phyloP scores from a whole-genome alignment of 1,284 basidiomycete genomes.

The Ganoderma sinense region DNA sequence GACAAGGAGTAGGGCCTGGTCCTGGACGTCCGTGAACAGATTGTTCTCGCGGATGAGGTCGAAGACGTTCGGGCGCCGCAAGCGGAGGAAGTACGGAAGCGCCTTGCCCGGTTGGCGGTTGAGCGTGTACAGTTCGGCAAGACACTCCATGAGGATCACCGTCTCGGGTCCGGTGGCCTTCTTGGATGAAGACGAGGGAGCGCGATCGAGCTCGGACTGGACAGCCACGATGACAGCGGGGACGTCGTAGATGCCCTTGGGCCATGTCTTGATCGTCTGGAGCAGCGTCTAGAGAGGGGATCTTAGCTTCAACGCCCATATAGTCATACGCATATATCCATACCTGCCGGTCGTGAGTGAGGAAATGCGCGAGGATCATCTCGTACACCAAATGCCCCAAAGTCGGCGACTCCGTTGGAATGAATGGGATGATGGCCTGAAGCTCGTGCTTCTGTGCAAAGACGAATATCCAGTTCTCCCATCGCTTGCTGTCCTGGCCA shows the following conservation, averaged over 20 bases:
- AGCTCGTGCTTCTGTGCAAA: conserved; percentile 89
- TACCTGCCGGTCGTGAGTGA: conserved; percentile 81
- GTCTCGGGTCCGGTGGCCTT: conserved; percentile 48
- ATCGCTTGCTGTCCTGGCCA: conserved; percentile 78
- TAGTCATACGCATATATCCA: not conserved
- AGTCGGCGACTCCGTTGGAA: conserved; percentile 86
- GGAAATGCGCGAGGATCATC: conserved; percentile 91
- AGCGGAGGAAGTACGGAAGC: conserved; percentile 86
- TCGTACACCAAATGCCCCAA: conserved; percentile 91
- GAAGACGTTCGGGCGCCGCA: conserved; percentile 91
- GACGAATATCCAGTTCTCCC: conserved; percentile 96
- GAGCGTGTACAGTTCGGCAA: conserved; percentile 90
- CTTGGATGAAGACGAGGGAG: conserved; percentile 57
- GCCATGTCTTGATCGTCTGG: conserved; percentile 88
- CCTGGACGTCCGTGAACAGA: conserved; percentile 93
- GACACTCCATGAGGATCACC: conserved; percentile 84
- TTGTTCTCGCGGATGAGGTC: conserved; percentile 95
- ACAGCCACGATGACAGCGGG: conserved; percentile 88
- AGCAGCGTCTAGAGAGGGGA: conserved; percentile 66
- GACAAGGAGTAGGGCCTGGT: conserved; percentile 91
- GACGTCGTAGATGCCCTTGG: conserved; percentile 90
- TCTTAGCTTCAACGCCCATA: conserved; percentile 1
- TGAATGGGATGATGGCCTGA: conserved; percentile 88
- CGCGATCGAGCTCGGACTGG: conserved; percentile 80
- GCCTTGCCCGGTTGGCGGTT: conserved; percentile 96